These are phyloP conservation scores for Plantago coronopus DNA, from an alignment of 305 asterid species.

Conservation along the genomic window DNA sequence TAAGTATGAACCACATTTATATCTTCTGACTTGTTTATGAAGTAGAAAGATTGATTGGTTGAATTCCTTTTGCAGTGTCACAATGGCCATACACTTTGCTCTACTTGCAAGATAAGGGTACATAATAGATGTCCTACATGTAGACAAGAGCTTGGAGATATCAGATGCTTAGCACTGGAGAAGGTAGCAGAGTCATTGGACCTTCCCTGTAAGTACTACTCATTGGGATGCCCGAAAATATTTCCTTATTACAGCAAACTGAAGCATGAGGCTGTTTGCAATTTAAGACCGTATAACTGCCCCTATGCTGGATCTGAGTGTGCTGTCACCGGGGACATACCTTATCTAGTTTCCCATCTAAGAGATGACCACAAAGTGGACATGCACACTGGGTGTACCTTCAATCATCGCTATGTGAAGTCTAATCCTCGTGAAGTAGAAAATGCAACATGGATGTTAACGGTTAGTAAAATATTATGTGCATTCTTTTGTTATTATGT, in stretches of 20 bases:
- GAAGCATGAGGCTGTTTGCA: constrained; percentile 8
- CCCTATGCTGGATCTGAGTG: constrained; percentile 14
- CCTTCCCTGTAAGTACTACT: constrained; percentile 1
- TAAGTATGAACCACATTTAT: too few species aligned
- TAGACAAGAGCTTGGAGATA: constrained; percentile 13
- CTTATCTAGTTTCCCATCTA: constrained; percentile 5
- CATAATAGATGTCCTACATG: constrained; percentile 11
- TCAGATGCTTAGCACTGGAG: constrained; percentile 11
- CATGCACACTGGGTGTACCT: constrained; percentile 9
- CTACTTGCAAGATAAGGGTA: constrained; percentile 10
- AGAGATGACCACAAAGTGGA: constrained; percentile 17
- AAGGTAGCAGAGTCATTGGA: constrained; percentile 10
- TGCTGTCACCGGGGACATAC: constrained; percentile 4
- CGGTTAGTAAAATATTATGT: background rate
- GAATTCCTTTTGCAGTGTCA: constrained; percentile 5
- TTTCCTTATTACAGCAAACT: constrained; percentile 14
- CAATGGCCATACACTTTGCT: constrained; percentile 8
- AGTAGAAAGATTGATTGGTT: background rate
- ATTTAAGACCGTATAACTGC: constrained; percentile 8
- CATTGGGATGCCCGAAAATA: constrained; percentile 7
- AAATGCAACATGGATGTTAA: constrained; percentile 13
- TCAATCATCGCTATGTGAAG: constrained; percentile 11
- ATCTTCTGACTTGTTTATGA: background rate
- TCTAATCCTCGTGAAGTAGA: constrained; percentile 15
- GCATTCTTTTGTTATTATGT: background rate